These are phyloP conservation scores for Colletotrichum lentis DNA, from an alignment of 2,329 filamentous ascomycete species.

Conservation along the genomic window DNA sequence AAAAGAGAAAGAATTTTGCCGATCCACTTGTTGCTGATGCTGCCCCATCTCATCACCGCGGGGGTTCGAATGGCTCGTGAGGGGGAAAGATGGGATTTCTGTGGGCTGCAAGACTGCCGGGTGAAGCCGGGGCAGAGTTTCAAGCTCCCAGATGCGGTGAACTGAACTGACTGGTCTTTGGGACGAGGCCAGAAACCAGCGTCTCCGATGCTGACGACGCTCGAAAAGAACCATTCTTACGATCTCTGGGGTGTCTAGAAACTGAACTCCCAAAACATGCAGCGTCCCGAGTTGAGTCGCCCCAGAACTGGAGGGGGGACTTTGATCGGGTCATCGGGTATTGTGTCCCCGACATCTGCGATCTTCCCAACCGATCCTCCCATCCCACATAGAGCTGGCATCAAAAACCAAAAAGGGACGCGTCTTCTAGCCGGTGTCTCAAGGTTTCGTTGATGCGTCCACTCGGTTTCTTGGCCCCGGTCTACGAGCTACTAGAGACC, in stretches of 20 bases:
- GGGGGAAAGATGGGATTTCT: neutral
- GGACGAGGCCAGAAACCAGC: too few species aligned
- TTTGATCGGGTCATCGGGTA: neutral
- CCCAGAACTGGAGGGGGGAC: too few species aligned
- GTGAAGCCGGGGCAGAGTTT: neutral
- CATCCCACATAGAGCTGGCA: neutral
- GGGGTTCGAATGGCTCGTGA: neutral
- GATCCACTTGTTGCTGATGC: neutral
- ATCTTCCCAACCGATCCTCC: neutral
- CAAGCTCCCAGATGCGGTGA: neutral
- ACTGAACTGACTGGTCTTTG: too few species aligned
- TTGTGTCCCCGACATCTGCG: neutral
- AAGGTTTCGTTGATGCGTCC: neutral
- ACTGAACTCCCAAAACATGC: too few species aligned
- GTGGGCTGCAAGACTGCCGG: neutral
- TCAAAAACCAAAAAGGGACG: neutral
- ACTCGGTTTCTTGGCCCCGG: neutral
- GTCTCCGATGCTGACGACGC: too few species aligned
- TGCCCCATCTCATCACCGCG: neutral
- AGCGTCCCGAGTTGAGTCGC: too few species aligned
- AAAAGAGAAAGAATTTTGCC: too few species aligned
- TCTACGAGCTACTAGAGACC: neutral
- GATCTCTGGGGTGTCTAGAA: too few species aligned
- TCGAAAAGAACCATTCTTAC: too few species aligned
- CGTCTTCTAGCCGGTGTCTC: neutral